Evolutionary conservation across 768 basidiomycete genomes (phyloP).

Genomic region (Tulasnella sp.): DNA sequence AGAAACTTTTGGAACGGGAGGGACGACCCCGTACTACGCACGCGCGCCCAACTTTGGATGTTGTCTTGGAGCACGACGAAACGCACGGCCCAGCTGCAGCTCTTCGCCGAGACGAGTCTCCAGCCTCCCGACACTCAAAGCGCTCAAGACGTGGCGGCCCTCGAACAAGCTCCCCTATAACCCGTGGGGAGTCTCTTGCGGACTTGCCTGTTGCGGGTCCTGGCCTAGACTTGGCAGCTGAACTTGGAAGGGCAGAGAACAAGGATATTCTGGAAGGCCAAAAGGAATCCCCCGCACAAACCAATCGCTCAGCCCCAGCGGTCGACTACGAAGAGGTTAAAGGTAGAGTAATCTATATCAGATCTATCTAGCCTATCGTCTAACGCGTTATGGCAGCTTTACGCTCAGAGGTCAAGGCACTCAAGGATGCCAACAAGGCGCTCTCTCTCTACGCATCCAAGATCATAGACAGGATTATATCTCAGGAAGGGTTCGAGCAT

Average conservation of each 20-base stretch:
- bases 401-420: slow-evolving; percentile 82
- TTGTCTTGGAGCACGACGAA: slow-evolving; percentile 33
- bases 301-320: slow-evolving; percentile 11
- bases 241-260: slow-evolving; percentile 89
- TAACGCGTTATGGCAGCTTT: slow-evolving; percentile 55
- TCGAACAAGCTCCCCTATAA: slow-evolving; percentile 45
- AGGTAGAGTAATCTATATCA: slow-evolving; percentile 18
- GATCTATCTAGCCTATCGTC: slow-evolving; percentile 40
- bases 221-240: slow-evolving; percentile 86
- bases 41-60: slow-evolving; percentile 32
- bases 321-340: slow-evolving; percentile 18
- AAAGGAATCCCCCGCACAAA: slow-evolving; percentile 39
- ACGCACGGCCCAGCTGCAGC: background rate
- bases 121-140: slow-evolving; percentile 50
- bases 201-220: slow-evolving; percentile 87
- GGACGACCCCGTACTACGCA: slow-evolving; percentile 20
- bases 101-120: slow-evolving; percentile 40
- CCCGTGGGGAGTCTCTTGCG: slow-evolving; percentile 75
- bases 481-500: slow-evolving; percentile 95
- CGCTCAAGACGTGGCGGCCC: slow-evolving; percentile 59
- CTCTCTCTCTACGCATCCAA: slow-evolving; percentile 94
- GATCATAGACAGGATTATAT: slow-evolving; percentile 96
- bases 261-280: slow-evolving; percentile 70
- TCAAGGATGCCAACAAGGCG: slow-evolving; percentile 96
- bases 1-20: background rate